Evolutionary conservation across 345 rosid species (phyloP).

Genomic region (Sisymbrium altissimum): DNA sequence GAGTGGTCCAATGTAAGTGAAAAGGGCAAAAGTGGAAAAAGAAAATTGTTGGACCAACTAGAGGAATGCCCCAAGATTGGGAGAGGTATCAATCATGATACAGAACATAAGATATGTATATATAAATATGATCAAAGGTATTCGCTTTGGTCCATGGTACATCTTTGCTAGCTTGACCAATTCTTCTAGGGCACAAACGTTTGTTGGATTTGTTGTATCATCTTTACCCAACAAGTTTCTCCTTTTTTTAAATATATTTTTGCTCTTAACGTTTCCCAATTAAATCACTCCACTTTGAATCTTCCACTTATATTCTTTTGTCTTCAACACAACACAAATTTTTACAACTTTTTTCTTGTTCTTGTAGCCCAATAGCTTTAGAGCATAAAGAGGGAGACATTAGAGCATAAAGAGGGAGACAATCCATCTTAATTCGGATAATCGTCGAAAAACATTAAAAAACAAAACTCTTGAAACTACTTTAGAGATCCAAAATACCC

Average conservation of each 20-base stretch:
- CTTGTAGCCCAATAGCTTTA: conserved; percentile 23
- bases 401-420: conserved; percentile 11
- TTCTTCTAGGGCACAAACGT: conserved; percentile 33
- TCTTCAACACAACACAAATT: conserved; percentile 28
- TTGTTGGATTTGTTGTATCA: conserved; percentile 34
- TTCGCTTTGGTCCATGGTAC: conserved; percentile 36
- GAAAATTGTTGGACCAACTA: conserved; percentile 18
- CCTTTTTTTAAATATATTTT: not conserved
- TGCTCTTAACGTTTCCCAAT: conserved; percentile 29
- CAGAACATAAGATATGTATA: conserved; percentile 20
- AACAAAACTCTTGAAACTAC: not conserved
- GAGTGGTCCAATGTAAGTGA: conserved; percentile 27
- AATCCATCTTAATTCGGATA: conserved; percentile 15
- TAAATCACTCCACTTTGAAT: conserved; percentile 29
- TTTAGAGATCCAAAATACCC: not conserved
- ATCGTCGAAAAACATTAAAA: not conserved
- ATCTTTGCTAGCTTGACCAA: conserved; percentile 37
- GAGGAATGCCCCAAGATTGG: conserved; percentile 49
- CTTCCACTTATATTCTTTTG: conserved; percentile 34
- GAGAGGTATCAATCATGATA: conserved; percentile 46
- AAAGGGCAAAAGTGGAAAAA: conserved; percentile 12
- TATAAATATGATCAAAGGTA: conserved; percentile 33
- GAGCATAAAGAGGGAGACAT: conserved; percentile 25
- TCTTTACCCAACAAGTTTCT: conserved; percentile 36
- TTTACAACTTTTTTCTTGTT: conserved; percentile 17